Conservation (phyloP, 192 early-diverging fungal species). For the Coemansia furcata region DNA sequence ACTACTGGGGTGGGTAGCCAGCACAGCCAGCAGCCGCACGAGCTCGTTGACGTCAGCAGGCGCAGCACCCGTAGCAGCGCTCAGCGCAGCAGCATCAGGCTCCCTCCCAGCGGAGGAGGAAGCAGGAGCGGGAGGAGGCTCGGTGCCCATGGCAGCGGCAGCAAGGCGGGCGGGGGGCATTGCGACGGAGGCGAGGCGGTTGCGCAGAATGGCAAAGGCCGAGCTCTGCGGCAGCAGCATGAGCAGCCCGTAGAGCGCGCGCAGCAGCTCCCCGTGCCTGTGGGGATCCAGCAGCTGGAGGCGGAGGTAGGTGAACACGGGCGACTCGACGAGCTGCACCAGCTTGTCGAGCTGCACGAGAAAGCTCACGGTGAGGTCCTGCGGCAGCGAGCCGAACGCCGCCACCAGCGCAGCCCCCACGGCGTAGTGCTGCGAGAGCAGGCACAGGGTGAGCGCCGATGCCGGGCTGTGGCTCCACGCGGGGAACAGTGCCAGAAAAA, state of each 20-base stretch:
- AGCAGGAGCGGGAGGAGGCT: neutral
- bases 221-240: constrained; percentile 97
- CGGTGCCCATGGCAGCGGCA: neutral
- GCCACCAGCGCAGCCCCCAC: constrained; percentile 79
- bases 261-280: constrained; percentile 83
- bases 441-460: constrained; percentile 87
- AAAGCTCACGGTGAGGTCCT: constrained; percentile 89
- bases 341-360: constrained; percentile 98
- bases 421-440: constrained; percentile 96
- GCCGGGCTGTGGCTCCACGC: constrained; percentile 98
- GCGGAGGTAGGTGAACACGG: constrained; percentile 94
- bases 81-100: neutral
- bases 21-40: constrained; percentile 8
- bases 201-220: constrained; percentile 93
- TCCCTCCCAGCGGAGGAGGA: neutral
- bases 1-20: neutral
- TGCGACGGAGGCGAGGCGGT: constrained; percentile 83
- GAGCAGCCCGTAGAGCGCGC: constrained; percentile 91
- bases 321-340: constrained; percentile 95
- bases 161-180: neutral
- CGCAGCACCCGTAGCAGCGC: constrained; percentile 13
- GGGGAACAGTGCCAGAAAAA: constrained; percentile 85
- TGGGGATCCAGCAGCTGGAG: constrained; percentile 93
- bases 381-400: constrained; percentile 75
- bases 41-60: constrained; percentile 21